A percentile compares a stretch with the other conserved stretches of the same genome.
Evolutionary conservation across 1,284 basidiomycete species (phyloP).

Genomic region (Ceratobasidium sp.): DNA sequence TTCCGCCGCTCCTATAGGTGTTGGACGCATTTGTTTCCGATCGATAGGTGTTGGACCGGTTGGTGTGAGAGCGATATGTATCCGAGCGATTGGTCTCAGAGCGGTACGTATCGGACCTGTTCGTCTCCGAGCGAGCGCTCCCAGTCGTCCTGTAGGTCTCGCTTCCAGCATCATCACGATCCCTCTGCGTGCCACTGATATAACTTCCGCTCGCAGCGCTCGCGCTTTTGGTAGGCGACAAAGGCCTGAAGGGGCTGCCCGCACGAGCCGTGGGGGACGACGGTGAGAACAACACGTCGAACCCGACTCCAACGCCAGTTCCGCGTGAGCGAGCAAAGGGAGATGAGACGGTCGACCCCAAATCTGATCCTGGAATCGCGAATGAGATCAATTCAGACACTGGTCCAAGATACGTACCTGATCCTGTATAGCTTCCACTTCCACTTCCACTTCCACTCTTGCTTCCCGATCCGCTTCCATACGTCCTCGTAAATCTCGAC

Average conservation of each 20-base stretch:
- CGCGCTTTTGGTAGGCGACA: constrained; percentile 17
- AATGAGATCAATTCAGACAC: background rate
- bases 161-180: background rate
- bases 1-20: constrained; percentile 7
- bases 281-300: constrained; percentile 30
- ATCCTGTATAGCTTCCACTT: constrained; percentile 43
- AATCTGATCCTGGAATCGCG: background rate
- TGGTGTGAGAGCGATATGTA: background rate
- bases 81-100: constrained; percentile 6
- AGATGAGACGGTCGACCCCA: constrained; percentile 21
- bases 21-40: background rate
- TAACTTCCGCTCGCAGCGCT: constrained; percentile 18
- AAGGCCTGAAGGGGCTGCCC: constrained; percentile 18
- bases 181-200: background rate
- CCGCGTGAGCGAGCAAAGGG: constrained; percentile 30
- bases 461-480: constrained; percentile 5
- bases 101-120: constrained; percentile 4
- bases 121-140: background rate
- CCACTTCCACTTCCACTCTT: constrained; percentile 43
- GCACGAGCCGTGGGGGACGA: constrained; percentile 25
- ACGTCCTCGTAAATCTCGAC: constrained; percentile 20
- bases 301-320: constrained; percentile 27
- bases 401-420: background rate
- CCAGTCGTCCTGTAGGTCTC: constrained; percentile 14
- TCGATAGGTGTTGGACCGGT: constrained; percentile 6